Conservation (phyloP, 805 yeast species). For the Tetrapisispora namnaoensis region DNA sequence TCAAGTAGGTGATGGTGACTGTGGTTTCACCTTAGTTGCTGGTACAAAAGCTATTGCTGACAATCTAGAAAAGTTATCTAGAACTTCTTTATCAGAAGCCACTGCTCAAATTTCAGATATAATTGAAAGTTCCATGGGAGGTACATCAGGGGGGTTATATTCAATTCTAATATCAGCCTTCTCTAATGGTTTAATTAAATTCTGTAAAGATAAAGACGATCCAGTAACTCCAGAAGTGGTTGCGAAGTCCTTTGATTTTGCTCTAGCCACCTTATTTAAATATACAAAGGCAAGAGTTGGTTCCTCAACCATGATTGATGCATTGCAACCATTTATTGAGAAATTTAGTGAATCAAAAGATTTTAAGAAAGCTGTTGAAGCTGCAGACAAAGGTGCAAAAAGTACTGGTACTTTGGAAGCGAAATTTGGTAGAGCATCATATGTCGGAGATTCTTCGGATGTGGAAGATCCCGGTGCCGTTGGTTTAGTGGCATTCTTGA, state of each 20-base stretch:
- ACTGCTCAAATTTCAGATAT: slow-evolving; percentile 67
- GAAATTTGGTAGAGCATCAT: slow-evolving; percentile 88
- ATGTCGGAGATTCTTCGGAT: slow-evolving; percentile 63
- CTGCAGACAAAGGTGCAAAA: slow-evolving; percentile 70
- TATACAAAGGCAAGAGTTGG: slow-evolving; percentile 87
- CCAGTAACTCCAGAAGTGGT: slow-evolving; percentile 30
- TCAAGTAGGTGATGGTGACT: slow-evolving; percentile 92
- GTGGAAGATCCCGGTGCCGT: slow-evolving; percentile 94
- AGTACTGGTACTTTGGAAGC: slow-evolving; percentile 68
- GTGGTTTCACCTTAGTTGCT: slow-evolving; percentile 81
- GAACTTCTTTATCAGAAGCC: slow-evolving; percentile 40
- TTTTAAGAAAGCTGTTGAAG: slow-evolving; percentile 49
- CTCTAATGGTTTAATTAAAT: slow-evolving; percentile 39
- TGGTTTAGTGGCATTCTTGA: slow-evolving; percentile 54
- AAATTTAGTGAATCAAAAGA: slow-evolving; percentile 43
- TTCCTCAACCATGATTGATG: slow-evolving; percentile 82
- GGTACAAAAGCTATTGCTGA: slow-evolving; percentile 69
- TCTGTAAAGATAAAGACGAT: slow-evolving; percentile 16
- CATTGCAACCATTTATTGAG: slow-evolving; percentile 78
- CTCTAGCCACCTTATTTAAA: slow-evolving; percentile 64
- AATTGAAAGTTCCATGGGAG: slow-evolving; percentile 92
- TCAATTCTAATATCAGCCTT: slow-evolving; percentile 77
- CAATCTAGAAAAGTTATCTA: slow-evolving; percentile 38
- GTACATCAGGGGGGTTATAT: slow-evolving; percentile 91
- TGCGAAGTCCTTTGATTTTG: slow-evolving; percentile 43